phyloP scores from a whole-genome alignment of 2,329 filamentous ascomycete species.

The Fusarium annulatum region DNA sequence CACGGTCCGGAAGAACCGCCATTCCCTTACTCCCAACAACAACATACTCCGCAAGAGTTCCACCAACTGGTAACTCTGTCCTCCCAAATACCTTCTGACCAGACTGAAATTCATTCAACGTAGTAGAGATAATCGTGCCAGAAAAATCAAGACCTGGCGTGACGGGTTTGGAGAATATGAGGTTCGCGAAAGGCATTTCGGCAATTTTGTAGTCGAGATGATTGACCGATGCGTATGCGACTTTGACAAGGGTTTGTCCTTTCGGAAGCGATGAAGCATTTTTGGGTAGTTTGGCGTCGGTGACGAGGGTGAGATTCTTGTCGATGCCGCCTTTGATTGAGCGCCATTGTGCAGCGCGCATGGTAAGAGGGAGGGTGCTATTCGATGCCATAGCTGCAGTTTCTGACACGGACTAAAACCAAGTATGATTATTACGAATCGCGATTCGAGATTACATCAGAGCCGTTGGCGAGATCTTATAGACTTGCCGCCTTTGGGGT shows the following conservation, averaged over 20 bases:
- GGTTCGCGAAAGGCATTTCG: slow-evolving; percentile 25
- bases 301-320: slow-evolving; percentile 11
- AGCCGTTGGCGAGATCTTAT: too few relatives aligned
- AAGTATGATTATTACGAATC: too few relatives aligned
- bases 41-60: slow-evolving; percentile 33
- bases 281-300: slow-evolving; percentile 17
- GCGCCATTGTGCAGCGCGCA: slow-evolving; percentile 35
- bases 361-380: slow-evolving; percentile 12
- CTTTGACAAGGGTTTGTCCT: slow-evolving; percentile 23
- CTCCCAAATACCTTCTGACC: slow-evolving; percentile 26
- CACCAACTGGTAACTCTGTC: slow-evolving; percentile 14
- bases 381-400: slow-evolving; percentile 14
- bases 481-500: accelerated
- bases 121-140: slow-evolving; percentile 18
- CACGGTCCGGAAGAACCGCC: not conserved
- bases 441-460: too few relatives aligned
- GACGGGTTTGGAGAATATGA: slow-evolving; percentile 15
- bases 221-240: slow-evolving; percentile 36
- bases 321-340: slow-evolving; percentile 33
- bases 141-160: slow-evolving; percentile 38
- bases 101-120: not conserved
- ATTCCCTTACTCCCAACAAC: slow-evolving; percentile 14
- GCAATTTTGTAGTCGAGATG: slow-evolving; percentile 37
- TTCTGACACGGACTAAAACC: too few relatives aligned
- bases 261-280: not conserved